Evolutionary conservation across 495 filamentous ascomycete genomes (phyloP), one percentile per base, ranked within the genome.

Genomic region (Aspergillus funiculosus): DNA sequence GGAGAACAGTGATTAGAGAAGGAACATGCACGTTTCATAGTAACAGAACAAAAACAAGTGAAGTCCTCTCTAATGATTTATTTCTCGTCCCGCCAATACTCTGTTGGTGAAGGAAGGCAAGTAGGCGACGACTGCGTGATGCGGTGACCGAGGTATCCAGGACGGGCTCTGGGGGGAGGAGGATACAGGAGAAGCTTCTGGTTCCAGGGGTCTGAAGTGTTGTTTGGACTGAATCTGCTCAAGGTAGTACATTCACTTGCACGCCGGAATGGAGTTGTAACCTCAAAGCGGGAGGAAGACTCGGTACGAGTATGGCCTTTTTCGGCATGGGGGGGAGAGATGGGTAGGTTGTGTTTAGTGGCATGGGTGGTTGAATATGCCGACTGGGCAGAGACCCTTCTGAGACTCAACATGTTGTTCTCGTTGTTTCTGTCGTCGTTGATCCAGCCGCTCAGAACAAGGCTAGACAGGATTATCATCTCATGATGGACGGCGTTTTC

Each of bases 401-500:
- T 17, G 17, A 17, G 11, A 7, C 30, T 29, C 6, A 31, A 22
- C 28, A 34, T 18, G 29, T 21, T 43, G n/a, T 22, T 27, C 29
- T 22, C 17, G 8, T 13, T 11, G 19, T 24, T 11, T 22, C 44
- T 46, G 13, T 51, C 27, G 10, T 32, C 26, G 4, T 44, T 45
- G n/a, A 41, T 36, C 43, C 47, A 58, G 22, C 58, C 58, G 20
- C n/a, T 53, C 8, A 48, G 36, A 10, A 61, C 48, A n/a, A 58
- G 51, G 26, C 44, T 46, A 17, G 42, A 31, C 2, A 61, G 45
- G 25, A 56, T 48, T 5, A 25, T 20, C 40, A 61, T 45, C 27
- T 66, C 62, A 1, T 50, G 39, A 3, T 46, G 39, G 2, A 56
- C 53, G 17, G 62, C 62, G 14, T 45, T 42, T 13, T 58, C 50